Evolutionary conservation across 441 rosid species (phyloP).

Genomic region (Melianthus villosus): DNA sequence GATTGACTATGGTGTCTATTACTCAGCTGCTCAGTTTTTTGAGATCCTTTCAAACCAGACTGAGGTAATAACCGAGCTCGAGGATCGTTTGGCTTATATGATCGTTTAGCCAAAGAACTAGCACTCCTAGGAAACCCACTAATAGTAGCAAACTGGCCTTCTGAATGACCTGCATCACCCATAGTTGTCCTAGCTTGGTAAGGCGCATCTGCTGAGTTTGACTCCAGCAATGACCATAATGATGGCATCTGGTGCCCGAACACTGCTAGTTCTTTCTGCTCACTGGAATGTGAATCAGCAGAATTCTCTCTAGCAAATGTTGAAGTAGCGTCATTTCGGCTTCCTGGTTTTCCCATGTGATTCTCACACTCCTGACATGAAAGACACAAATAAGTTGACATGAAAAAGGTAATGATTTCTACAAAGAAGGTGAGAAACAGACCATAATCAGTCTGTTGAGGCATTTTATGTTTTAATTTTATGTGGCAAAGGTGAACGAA

Average conservation of each 20-base stretch:
- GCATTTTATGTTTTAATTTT: no score
- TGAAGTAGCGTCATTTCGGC: constrained; percentile 20
- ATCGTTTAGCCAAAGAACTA: constrained; percentile 32
- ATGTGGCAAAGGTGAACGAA: no score
- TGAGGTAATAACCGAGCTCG: no score
- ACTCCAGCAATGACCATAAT: constrained; percentile 22
- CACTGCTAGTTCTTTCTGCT: constrained; percentile 37
- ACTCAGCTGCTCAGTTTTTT: no score
- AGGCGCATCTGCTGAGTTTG: constrained; percentile 19
- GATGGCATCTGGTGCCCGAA: constrained; percentile 26
- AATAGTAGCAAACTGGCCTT: constrained; percentile 29
- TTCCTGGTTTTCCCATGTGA: constrained; percentile 26
- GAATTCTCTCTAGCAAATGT: constrained; percentile 33
- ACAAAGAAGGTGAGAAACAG: no score
- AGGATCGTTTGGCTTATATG: no score
- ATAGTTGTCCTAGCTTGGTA: constrained; percentile 13
- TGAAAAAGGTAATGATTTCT: not conserved
- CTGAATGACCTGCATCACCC: constrained; percentile 22
- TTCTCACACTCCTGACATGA: constrained; percentile 41
- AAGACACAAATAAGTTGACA: constrained; percentile 6
- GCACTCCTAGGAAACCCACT: constrained; percentile 23
- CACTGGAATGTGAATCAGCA: constrained; percentile 28
- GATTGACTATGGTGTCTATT: no score
- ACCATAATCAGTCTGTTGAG: no score
- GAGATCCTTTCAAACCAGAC: no score